Evolutionary conservation across 495 filamentous ascomycete species (phyloP), one percentile per base, ranked within the genome.

Genomic region (Penicillium pulvis): DNA sequence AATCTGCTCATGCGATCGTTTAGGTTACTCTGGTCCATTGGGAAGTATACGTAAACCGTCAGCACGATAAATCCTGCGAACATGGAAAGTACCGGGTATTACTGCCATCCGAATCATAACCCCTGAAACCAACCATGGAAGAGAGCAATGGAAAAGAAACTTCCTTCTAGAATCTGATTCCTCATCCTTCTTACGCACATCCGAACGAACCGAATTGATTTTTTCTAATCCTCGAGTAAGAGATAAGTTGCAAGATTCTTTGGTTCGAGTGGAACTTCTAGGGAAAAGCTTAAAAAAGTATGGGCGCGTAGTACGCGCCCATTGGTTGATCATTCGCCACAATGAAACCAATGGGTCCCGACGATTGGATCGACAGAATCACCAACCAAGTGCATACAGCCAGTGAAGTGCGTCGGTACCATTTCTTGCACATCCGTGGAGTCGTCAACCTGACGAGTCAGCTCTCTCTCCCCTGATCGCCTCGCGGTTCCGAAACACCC

Each of bases 401-500:
- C 65, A 68, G 62, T 65, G 59, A 68, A 24, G n/a, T 20, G 36
- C 8, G 41, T 55, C 39, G 50, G 51, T 43, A 47, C 50, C 62
- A 54, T 8, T 31, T 42, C 43, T 44, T 43, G 31, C 47, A 41
- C 54, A 53, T 57, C 50, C 49, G 55, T 58, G 43, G 42, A 19
- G 48, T 23, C 45, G 12, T 30, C 24, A 36, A 41, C 26, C 36
- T 45, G 59, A 55, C 62, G 62, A 65, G 62, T 65, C 58, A 65
- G 53, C 58, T 44, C 46, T 26, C 33, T 41, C 9, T 36, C 35
- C 54, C 24, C 43, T 54, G 62, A 60, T 64, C 51, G 51, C 17
- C 55, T 39, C 55, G 12, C 51, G 33, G 45, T 52, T 63, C 57
- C 57, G 62, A 64, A 64, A 64, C 62, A 56, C n/a, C 57, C 50